Percentiles rank a stretch among this genome's conserved stretches.
Conservation (phyloP, 495 filamentous ascomycete species). For the Ascodesmis nigricans region DNA sequence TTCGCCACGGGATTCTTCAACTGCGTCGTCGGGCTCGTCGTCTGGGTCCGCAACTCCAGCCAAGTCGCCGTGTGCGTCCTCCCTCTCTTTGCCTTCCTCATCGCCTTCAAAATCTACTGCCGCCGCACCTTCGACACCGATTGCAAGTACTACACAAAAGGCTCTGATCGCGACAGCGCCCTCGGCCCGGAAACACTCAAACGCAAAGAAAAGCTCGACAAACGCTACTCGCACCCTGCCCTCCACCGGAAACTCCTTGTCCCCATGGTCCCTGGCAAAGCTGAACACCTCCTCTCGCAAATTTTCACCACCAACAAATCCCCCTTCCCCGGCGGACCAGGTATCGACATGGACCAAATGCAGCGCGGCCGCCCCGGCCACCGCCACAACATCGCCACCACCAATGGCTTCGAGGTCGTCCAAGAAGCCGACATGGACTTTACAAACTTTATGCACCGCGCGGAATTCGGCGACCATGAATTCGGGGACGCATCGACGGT, state of each 20-base stretch:
- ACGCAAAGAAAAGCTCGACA: conserved; percentile 46
- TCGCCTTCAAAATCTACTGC: conserved; percentile 78
- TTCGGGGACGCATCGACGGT: conserved; percentile 38
- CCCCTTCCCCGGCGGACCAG: conserved; percentile 31
- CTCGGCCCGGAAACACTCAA: conserved; percentile 20
- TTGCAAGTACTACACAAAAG: conserved; percentile 46
- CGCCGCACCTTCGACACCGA: conserved; percentile 49
- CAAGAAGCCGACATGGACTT: conserved; percentile 82
- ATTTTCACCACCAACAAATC: conserved; percentile 64
- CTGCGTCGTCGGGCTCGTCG: conserved; percentile 49
- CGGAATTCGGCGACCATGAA: conserved; percentile 71
- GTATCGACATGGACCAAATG: conserved; percentile 59
- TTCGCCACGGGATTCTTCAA: conserved; percentile 66
- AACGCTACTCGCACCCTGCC: conserved; percentile 76
- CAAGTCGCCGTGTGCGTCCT: conserved; percentile 26
- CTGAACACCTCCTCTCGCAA: conserved; percentile 54
- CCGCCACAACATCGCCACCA: conserved; percentile 24
- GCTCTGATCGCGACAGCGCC: conserved; percentile 14
- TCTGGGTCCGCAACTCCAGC: conserved; percentile 30
- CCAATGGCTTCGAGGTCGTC: conserved; percentile 65
- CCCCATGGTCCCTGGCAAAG: conserved; percentile 87
- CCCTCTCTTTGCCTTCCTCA: conserved; percentile 60
- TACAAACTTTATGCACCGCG: conserved; percentile 66
- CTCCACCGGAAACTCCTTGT: conserved; percentile 74
- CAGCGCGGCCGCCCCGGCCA: conserved; percentile 52